Evolutionary conservation across 2,329 filamentous ascomycete species (phyloP).

Genomic region (Colletotrichum spaethianum): DNA sequence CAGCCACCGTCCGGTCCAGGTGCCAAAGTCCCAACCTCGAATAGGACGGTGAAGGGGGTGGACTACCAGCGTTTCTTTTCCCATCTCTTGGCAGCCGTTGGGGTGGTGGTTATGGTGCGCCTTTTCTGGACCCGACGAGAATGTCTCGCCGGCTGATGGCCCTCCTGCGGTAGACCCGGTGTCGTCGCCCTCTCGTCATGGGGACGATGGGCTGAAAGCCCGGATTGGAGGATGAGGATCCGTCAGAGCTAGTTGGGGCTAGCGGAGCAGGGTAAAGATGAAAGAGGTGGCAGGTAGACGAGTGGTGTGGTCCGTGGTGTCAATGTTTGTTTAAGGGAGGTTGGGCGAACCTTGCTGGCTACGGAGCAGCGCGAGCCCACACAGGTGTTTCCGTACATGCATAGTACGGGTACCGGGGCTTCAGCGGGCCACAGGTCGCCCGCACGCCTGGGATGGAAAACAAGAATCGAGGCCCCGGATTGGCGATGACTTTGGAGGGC

Average conservation of each 20-base stretch:
- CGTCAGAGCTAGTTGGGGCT: conserved; percentile 24
- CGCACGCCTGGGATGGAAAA: conserved; percentile 3
- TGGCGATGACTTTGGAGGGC: background rate
- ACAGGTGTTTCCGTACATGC: conserved; percentile 11
- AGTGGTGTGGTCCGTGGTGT: conserved; percentile 30
- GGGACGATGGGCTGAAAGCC: conserved; percentile 30
- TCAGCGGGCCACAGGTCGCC: conserved; percentile 13
- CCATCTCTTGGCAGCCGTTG: conserved; percentile 37
- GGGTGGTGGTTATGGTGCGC: conserved; percentile 14
- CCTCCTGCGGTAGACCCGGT: conserved; percentile 2
- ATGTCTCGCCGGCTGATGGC: conserved; percentile 27
- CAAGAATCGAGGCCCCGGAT: conserved; percentile 11
- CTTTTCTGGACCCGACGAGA: conserved; percentile 25
- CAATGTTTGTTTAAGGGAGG: conserved; percentile 34
- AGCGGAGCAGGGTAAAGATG: conserved; percentile 20
- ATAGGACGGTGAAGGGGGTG: conserved; percentile 3
- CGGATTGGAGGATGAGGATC: conserved; percentile 25
- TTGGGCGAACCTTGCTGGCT: conserved; percentile 28
- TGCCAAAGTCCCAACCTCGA: conserved; percentile 4
- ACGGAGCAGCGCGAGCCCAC: conserved; percentile 6
- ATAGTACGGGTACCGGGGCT: conserved; percentile 20
- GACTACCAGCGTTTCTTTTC: conserved; percentile 31
- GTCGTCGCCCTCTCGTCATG: background rate
- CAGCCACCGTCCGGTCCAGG: background rate
- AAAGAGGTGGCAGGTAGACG: conserved; percentile 31